Percentiles rank a stretch among this genome's conserved stretches.
Evolutionary conservation across 352 stramenopile genomes (phyloP).

Genomic region (Nothophytophthora sp.): DNA sequence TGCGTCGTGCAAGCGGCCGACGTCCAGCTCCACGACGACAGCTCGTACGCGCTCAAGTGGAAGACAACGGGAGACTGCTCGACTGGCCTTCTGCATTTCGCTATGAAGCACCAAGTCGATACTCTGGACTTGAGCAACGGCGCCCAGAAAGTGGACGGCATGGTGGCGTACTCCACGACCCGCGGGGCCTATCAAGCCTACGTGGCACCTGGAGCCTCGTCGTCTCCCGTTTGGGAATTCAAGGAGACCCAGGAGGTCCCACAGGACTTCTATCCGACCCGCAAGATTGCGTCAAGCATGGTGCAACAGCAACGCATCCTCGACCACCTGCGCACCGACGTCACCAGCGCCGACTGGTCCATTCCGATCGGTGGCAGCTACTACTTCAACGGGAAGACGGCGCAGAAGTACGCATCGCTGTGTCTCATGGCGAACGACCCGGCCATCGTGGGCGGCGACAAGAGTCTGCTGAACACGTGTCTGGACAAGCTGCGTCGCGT

Average conservation of each 20-base stretch:
- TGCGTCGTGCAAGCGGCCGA: constrained; percentile 47
- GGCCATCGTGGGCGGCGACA: constrained; percentile 36
- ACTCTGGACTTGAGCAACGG: constrained; percentile 38
- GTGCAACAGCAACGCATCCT: constrained; percentile 39
- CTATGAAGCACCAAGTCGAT: constrained; percentile 51
- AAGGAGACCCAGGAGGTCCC: constrained; percentile 41
- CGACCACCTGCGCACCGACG: constrained; percentile 42
- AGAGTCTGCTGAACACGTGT: constrained; percentile 39
- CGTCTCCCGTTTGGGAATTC: constrained; percentile 39
- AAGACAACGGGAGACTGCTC: constrained; percentile 58
- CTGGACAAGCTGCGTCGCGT: constrained; percentile 36
- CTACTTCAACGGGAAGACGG: constrained; percentile 69
- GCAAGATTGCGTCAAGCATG: constrained; percentile 27
- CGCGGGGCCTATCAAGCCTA: constrained; percentile 50
- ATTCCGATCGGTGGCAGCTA: constrained; percentile 57
- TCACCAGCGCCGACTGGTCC: constrained; percentile 36
- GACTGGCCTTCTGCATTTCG: constrained; percentile 58
- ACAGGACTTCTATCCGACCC: constrained; percentile 49
- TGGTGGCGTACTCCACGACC: constrained; percentile 53
- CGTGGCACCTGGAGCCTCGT: constrained; percentile 22
- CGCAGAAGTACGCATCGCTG: constrained; percentile 60
- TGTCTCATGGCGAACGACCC: constrained; percentile 60
- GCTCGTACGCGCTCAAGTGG: constrained; percentile 55
- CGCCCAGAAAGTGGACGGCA: constrained; percentile 30
- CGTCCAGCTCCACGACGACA: constrained; percentile 46